Evolutionary conservation across 2,329 filamentous ascomycete species (phyloP).

Genomic region (Grosmannia serpens): DNA sequence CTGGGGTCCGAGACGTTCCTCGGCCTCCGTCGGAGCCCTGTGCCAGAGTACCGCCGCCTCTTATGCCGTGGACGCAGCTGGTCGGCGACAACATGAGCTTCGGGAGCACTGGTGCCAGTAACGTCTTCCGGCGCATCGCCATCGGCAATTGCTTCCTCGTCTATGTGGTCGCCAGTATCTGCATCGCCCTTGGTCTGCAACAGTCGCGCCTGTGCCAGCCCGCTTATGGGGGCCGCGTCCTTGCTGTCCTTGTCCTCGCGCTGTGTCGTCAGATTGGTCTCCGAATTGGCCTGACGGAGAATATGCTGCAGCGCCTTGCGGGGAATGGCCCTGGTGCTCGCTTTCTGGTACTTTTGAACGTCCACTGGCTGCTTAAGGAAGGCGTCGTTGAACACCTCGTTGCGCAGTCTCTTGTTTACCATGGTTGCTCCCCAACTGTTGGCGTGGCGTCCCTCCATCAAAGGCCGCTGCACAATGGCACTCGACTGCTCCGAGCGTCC

Average conservation of each 20-base stretch:
- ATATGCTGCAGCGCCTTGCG: conserved; percentile 35
- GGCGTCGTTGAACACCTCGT: conserved; percentile 86
- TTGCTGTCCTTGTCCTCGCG: conserved; percentile 3
- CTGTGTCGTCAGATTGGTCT: conserved; percentile 23
- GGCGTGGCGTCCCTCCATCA: conserved; percentile 43
- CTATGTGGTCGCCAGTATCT: neutral
- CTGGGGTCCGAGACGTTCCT: conserved; percentile 58
- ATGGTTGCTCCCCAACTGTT: conserved; percentile 83
- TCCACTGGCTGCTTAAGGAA: conserved; percentile 77
- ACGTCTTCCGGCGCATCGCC: conserved; percentile 37
- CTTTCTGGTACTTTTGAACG: conserved; percentile 63
- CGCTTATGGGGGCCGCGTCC: neutral
- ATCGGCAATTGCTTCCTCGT: conserved; percentile 14
- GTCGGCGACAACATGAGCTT: conserved; percentile 42
- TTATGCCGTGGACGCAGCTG: conserved; percentile 28
- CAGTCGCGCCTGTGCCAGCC: neutral
- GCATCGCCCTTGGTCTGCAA: conserved; percentile 8
- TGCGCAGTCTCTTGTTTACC: conserved; percentile 76
- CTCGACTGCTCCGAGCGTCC: neutral
- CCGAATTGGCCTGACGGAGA: conserved; percentile 32
- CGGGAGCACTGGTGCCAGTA: conserved; percentile 53
- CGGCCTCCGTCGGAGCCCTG: conserved; percentile 64
- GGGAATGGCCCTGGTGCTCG: conserved; percentile 55
- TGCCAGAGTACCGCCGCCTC: conserved; percentile 73
- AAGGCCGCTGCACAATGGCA: conserved; percentile 20